Percentiles rank a stretch among this genome's conserved stretches.
phyloP scores from a whole-genome alignment of 179 eudicot species.

The Dionaea muscipula region DNA sequence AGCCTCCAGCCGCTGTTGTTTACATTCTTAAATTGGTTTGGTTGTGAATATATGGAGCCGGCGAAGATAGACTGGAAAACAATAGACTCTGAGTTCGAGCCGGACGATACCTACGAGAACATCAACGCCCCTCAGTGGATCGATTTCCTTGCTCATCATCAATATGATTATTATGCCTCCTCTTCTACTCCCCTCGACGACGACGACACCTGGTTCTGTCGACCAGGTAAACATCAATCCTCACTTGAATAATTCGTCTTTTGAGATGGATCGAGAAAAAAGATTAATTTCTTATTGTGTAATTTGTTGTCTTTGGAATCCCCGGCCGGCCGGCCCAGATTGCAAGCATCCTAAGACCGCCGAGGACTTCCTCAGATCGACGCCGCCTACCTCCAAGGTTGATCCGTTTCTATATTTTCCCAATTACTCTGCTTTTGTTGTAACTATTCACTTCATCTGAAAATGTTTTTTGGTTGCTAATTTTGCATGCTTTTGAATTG shows the following conservation, averaged over 20 bases:
- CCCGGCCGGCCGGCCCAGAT: no score
- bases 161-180: no score
- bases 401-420: background rate
- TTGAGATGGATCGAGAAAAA: background rate
- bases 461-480: background rate
- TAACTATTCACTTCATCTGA: background rate
- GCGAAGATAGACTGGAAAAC: constrained; percentile 69
- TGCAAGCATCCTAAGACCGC: constrained; percentile 81
- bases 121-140: constrained; percentile 90
- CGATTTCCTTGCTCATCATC: constrained; percentile 54
- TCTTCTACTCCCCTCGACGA: constrained; percentile 25
- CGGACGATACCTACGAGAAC: constrained; percentile 56
- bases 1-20: background rate
- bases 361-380: constrained; percentile 51
- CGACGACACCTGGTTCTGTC: constrained; percentile 89
- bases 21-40: constrained; percentile 4
- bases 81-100: constrained; percentile 43
- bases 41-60: constrained; percentile 43
- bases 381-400: constrained; percentile 43
- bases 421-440: background rate
- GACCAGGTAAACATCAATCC: constrained; percentile 33
- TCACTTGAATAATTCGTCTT: background rate
- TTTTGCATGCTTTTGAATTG: background rate
- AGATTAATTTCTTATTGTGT: background rate
- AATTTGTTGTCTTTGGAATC: background rate